Conservation (phyloP, 2,329 filamentous ascomycete genomes). For the Stemphylium beticola region DNA sequence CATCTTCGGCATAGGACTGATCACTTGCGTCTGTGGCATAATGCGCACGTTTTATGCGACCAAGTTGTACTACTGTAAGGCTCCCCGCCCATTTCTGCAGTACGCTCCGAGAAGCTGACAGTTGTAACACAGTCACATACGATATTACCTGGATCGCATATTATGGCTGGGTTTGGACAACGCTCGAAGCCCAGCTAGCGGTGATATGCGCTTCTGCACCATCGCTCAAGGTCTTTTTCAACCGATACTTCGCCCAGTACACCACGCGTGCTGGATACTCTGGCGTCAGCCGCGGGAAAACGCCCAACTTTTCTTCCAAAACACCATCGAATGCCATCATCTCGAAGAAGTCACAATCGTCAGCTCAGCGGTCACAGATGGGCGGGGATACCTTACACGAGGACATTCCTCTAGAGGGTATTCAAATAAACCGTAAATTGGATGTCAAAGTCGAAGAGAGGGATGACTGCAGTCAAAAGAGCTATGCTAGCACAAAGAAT, state of each 20-base stretch:
- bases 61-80: constrained; percentile 37
- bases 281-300: constrained; percentile 7
- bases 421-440: constrained; percentile 30
- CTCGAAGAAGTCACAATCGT: not conserved
- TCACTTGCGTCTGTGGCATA: constrained; percentile 47
- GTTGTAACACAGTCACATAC: constrained; percentile 31
- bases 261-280: constrained; percentile 17
- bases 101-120: not conserved
- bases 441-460: constrained; percentile 29
- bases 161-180: constrained; percentile 51
- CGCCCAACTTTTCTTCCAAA: not conserved
- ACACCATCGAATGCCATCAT: not conserved
- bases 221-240: constrained; percentile 53
- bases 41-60: constrained; percentile 49
- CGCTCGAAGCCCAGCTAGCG: constrained; percentile 50
- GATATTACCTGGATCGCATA: constrained; percentile 52
- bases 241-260: constrained; percentile 44
- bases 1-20: constrained; percentile 52
- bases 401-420: constrained; percentile 25
- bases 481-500: constrained; percentile 24
- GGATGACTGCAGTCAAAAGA: constrained; percentile 25
- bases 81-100: too few species aligned
- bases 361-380: not conserved
- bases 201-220: constrained; percentile 53
- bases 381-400: constrained; percentile 6